phyloP scores from a whole-genome alignment of 495 filamentous ascomycete species.

The Platismatia glauca region DNA sequence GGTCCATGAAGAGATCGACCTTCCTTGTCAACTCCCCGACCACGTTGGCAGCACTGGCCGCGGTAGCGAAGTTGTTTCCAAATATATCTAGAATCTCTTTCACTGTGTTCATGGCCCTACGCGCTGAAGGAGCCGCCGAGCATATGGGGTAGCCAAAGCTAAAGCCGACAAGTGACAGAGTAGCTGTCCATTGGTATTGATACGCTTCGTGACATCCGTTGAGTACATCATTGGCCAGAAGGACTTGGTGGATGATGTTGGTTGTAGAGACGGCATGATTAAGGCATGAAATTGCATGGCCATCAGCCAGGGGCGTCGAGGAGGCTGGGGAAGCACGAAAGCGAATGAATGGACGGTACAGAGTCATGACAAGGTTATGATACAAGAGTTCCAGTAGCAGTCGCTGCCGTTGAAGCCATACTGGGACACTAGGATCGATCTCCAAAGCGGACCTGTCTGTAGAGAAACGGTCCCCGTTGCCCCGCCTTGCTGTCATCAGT shows the following conservation, averaged over 20 bases:
- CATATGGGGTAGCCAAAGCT: constrained; percentile 35
- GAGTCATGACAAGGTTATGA: constrained; percentile 25
- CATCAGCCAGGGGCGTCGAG: constrained; percentile 24
- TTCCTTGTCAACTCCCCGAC: constrained; percentile 27
- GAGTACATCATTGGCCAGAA: constrained; percentile 37
- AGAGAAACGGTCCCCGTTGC: constrained; percentile 33
- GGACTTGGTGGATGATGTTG: constrained; percentile 40
- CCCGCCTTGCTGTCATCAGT: constrained; percentile 32
- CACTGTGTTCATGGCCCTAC: constrained; percentile 33
- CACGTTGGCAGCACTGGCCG: constrained; percentile 36
- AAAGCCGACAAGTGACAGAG: constrained; percentile 43
- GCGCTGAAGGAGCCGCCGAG: constrained; percentile 25
- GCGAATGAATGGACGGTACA: constrained; percentile 27
- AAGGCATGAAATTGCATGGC: constrained; percentile 31
- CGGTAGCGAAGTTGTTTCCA: constrained; percentile 36
- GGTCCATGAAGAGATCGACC: constrained; percentile 25
- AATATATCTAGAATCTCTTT: constrained; percentile 40
- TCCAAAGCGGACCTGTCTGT: constrained; percentile 32
- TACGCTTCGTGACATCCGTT: constrained; percentile 43
- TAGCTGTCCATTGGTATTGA: constrained; percentile 46
- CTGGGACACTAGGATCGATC: constrained; percentile 33
- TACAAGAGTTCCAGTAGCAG: constrained; percentile 29
- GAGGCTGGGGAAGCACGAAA: constrained; percentile 16
- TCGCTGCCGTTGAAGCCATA: constrained; percentile 30
- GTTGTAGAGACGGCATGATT: constrained; percentile 43